phyloP scores from a whole-genome alignment of 2,329 filamentous ascomycete genomes.

The Penicillium sp. region DNA sequence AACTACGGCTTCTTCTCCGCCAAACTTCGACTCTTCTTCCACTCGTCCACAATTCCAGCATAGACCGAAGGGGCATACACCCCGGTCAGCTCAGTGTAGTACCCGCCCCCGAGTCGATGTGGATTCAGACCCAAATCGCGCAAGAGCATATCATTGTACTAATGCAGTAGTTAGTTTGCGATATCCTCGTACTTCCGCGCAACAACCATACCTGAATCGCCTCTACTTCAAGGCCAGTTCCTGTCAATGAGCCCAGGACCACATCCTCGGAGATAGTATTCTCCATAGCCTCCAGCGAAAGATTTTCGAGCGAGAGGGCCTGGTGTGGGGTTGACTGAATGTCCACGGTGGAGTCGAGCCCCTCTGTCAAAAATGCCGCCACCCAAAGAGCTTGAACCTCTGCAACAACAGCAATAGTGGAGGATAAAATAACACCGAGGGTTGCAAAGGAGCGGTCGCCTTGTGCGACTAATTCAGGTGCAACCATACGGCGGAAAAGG shows the following conservation, averaged over 20 bases:
- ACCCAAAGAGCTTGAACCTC: slow-evolving; percentile 23
- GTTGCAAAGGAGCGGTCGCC: slow-evolving; percentile 20
- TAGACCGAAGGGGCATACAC: slow-evolving; percentile 20
- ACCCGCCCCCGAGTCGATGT: slow-evolving; percentile 16
- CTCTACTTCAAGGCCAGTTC: slow-evolving; percentile 16
- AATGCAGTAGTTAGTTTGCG: neutral
- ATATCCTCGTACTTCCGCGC: neutral
- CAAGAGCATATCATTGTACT: slow-evolving; percentile 24
- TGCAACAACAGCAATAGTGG: slow-evolving; percentile 17
- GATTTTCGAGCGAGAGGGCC: neutral
- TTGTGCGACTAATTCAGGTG: slow-evolving; percentile 15
- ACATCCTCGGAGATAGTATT: slow-evolving; percentile 18
- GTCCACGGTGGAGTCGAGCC: slow-evolving; percentile 7
- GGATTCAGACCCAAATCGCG: slow-evolving; percentile 21
- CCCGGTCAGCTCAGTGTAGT: slow-evolving; percentile 16
- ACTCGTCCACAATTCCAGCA: slow-evolving; percentile 22
- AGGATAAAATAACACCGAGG: slow-evolving; percentile 15
- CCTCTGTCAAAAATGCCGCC: slow-evolving; percentile 18
- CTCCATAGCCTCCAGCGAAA: slow-evolving; percentile 9
- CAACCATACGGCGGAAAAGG: slow-evolving; percentile 22
- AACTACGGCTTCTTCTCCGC: neutral
- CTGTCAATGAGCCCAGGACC: slow-evolving; percentile 16
- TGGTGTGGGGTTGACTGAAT: neutral
- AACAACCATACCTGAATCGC: slow-evolving; percentile 15
- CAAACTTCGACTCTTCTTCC: slow-evolving; percentile 4